Evolutionary conservation across 2,329 filamentous ascomycete species (phyloP).

Genomic region (Alternaria sp.): DNA sequence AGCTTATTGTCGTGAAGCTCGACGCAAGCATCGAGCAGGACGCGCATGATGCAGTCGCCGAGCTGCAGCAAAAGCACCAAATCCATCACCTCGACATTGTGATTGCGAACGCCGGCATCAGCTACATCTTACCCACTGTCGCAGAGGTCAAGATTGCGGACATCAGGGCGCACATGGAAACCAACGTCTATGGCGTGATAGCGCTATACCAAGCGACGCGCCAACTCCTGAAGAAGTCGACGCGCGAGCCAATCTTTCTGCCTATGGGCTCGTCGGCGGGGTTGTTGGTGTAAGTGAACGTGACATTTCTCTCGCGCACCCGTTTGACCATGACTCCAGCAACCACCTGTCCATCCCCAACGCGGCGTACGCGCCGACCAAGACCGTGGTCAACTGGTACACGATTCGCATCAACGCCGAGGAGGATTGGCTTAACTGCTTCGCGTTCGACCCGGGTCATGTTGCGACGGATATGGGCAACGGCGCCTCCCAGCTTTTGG

Average conservation of each 20-base stretch:
- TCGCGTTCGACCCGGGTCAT: slow-evolving; percentile 10
- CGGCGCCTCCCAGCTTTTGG: slow-evolving; percentile 4
- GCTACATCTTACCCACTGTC: slow-evolving; percentile 2
- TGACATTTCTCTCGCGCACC: neutral
- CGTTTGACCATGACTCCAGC: neutral
- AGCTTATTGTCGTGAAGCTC: slow-evolving; percentile 16
- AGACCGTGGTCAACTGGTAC: slow-evolving; percentile 13
- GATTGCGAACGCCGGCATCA: slow-evolving; percentile 9
- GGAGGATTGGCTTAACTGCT: slow-evolving; percentile 8
- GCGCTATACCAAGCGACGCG: slow-evolving; percentile 19
- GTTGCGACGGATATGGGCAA: slow-evolving; percentile 16
- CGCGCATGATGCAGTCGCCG: slow-evolving; percentile 1
- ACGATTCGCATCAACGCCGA: slow-evolving; percentile 6
- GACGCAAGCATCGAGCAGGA: slow-evolving; percentile 14
- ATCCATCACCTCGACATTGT: slow-evolving; percentile 20
- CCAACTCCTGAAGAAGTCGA: slow-evolving; percentile 11
- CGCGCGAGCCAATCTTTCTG: slow-evolving; percentile 11
- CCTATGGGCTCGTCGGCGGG: slow-evolving; percentile 18
- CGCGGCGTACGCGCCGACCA: slow-evolving; percentile 11
- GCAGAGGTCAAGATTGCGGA: neutral
- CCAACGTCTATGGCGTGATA: slow-evolving; percentile 21
- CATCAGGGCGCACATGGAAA: neutral
- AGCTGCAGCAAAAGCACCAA: slow-evolving; percentile 8
- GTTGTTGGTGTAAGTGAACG: neutral
- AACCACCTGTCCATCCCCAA: slow-evolving; percentile 15